Base-by-base conservation (phyloP, 306 rosid species). In the Malus asiatica region DNA sequence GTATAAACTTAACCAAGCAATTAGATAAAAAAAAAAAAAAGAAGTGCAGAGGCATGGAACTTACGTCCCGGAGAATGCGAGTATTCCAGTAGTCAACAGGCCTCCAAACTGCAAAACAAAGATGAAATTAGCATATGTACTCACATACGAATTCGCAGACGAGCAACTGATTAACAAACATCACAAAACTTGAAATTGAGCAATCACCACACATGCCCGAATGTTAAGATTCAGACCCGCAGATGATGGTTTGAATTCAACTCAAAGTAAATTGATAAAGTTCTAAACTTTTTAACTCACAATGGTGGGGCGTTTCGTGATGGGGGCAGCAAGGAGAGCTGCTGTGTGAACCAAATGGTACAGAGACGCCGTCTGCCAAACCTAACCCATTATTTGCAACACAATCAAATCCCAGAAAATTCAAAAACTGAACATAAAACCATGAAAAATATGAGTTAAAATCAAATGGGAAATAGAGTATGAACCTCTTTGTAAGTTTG, bases 341-440 rank as follows among this genome's bases (percentile, higher is more conserved):
- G 92, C 93, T 0, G 99, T 90, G 77, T 95, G 99, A 77, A 91
- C 93, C 91, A 95, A 87, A 82, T 92, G 99, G 84, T 95, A 95
- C 53, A 92, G 91, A 55, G 97, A 87, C 2, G 99, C 99, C 1
- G 99, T 92, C 3, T 96, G 88, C 99, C 99, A 96, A 73, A 92
- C 97, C 99, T 95, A 42, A 22, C 11, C 27, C 61, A 62, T 51
- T 14, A 45, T 80, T 69, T 46, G 40, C 46, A 45, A 69, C 23
- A 4, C 16, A 29, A 44, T 51, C 18, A 16, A 23, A 72, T 2
- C 20, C 2, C 74, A 85, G 61, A 6, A 57, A 51, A 44, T 42
- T 73, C 74, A 25, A 18, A 32, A 45, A 44, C 15, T 51, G 19
- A 55, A 23, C 8, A 52, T 1, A 62, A 70, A n/a, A 59, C 6